Percentiles rank a stretch among this genome's conserved stretches.
These are phyloP conservation scores for Cystofilobasidium capitatum DNA, from an alignment of 768 basidiomycete species.

Conservation along the genomic window DNA sequence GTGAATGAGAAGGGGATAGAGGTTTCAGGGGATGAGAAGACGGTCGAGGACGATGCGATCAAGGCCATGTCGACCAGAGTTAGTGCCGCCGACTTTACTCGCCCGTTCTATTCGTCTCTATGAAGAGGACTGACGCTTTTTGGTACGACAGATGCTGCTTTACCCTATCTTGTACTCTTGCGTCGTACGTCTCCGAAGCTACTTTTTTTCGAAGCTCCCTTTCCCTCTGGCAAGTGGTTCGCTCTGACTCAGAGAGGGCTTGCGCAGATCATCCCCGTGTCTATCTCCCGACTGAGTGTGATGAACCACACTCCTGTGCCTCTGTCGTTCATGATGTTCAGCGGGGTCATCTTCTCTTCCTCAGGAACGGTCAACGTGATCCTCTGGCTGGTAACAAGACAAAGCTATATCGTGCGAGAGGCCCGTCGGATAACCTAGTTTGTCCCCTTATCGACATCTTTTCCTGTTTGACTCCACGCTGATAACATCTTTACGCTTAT, in stretches of 20 bases:
- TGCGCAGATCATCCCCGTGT: not conserved
- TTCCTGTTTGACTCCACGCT: not conserved
- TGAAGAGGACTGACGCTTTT: not conserved
- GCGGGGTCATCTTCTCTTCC: not conserved
- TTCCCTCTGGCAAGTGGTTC: too few species aligned
- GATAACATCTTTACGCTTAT: not conserved
- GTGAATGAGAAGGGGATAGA: too few species aligned
- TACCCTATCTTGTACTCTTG: too few species aligned
- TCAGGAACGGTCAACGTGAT: conserved; percentile 4
- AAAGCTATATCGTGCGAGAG: not conserved
- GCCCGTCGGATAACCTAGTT: not conserved
- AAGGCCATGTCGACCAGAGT: not conserved
- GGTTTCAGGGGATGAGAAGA: too few species aligned
- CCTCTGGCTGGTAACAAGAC: not conserved
- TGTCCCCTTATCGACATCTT: not conserved
- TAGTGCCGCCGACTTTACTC: not conserved
- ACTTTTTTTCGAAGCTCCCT: too few species aligned
- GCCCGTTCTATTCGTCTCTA: not conserved
- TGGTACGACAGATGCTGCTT: not conserved
- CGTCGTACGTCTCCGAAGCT: too few species aligned
- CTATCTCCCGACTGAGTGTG: not conserved
- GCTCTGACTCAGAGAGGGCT: not conserved
- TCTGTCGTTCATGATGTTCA: not conserved
- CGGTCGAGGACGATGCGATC: not conserved
- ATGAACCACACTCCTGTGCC: conserved; percentile 1